Evolutionary conservation across 345 rosid species (phyloP).

Genomic region (Microcos paniculata): DNA sequence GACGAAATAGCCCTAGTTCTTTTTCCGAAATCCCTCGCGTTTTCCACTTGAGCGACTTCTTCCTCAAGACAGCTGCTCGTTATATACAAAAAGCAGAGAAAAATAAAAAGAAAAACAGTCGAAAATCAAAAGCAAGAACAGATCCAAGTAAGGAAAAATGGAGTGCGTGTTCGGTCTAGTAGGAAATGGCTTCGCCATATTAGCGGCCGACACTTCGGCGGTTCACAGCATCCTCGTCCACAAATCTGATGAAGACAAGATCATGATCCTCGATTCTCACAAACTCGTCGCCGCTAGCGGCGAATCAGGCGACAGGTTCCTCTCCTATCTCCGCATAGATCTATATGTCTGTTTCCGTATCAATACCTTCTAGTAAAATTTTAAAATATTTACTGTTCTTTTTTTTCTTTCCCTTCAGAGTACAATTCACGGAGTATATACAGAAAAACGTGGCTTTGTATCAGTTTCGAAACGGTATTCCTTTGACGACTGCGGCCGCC

Average conservation of each 20-base stretch:
- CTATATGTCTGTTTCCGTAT: neutral
- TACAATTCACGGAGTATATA: constrained; percentile 93
- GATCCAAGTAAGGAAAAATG: constrained; percentile 49
- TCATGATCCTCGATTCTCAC: constrained; percentile 94
- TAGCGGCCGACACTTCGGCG: constrained; percentile 90
- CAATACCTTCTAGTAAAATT: neutral
- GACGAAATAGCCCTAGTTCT: neutral
- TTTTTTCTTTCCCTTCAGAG: constrained; percentile 36
- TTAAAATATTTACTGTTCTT: too few species aligned
- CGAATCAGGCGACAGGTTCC: constrained; percentile 88
- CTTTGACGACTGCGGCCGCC: constrained; percentile 86
- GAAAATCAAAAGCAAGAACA: neutral
- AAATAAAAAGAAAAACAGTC: neutral
- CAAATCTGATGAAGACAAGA: constrained; percentile 94
- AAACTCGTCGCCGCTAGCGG: constrained; percentile 97
- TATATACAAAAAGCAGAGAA: neutral
- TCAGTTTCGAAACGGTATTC: constrained; percentile 90
- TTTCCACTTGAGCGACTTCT: constrained; percentile 13
- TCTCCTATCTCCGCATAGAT: neutral
- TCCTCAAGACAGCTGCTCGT: constrained; percentile 29
- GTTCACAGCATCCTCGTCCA: constrained; percentile 89
- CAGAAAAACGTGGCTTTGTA: constrained; percentile 95
- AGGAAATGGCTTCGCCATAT: constrained; percentile 79
- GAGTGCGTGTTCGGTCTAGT: constrained; percentile 95
- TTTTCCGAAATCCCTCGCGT: neutral